phyloP scores from a whole-genome alignment of 768 basidiomycete species.

The Mycena polygramma region DNA sequence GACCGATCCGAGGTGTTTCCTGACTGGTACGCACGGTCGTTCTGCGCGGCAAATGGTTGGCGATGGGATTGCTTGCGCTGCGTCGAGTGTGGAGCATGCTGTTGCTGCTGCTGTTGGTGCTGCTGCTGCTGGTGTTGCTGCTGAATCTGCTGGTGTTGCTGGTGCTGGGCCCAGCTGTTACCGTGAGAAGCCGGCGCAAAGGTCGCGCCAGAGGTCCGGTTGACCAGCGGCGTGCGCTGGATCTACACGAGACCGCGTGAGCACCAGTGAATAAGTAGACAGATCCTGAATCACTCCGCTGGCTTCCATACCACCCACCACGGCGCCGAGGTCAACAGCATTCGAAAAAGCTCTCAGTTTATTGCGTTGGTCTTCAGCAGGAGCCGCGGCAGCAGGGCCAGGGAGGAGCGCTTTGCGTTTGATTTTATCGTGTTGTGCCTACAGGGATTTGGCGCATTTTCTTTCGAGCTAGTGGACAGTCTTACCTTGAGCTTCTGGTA shows the following conservation, averaged over 20 bases:
- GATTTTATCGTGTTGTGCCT: conserved; percentile 86
- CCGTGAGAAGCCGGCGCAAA: conserved; percentile 44
- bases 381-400: conserved; percentile 46
- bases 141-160: conserved; percentile 49
- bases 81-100: conserved; percentile 41
- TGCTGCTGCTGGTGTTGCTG: conserved; percentile 45
- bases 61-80: conserved; percentile 59
- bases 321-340: conserved; percentile 62
- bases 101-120: conserved; percentile 39
- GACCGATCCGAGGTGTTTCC: conserved; percentile 68
- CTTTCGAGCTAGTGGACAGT: background rate
- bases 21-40: conserved; percentile 59
- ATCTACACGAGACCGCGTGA: conserved; percentile 55
- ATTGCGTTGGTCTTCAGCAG: conserved; percentile 45
- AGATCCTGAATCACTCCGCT: conserved; percentile 60
- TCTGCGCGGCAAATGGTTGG: conserved; percentile 58
- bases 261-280: conserved; percentile 4
- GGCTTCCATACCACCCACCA: conserved; percentile 76
- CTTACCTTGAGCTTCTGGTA: conserved; percentile 87
- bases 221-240: conserved; percentile 76
- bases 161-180: conserved; percentile 51
- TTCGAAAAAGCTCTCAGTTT: conserved; percentile 45
- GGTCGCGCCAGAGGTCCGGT: conserved; percentile 55
- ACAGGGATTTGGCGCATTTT: background rate
- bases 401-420: conserved; percentile 82